phyloP scores from a whole-genome alignment of 371 early-diverging fungal genomes.

The Mortierella sp. region DNA sequence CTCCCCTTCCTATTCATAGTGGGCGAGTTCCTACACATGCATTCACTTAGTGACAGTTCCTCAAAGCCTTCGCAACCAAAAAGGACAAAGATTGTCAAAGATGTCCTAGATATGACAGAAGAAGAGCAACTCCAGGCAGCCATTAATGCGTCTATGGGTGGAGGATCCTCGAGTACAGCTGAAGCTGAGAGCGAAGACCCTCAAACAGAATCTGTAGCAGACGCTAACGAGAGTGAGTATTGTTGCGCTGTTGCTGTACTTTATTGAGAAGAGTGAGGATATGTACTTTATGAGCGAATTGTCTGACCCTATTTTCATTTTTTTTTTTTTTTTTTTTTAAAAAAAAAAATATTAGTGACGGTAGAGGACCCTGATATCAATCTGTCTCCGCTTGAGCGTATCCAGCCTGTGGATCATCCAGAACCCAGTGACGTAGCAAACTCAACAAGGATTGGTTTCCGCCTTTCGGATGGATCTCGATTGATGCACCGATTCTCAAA shows the following conservation, averaged over 20 bases:
- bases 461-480: conserved; percentile 74
- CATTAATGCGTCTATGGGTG: conserved; percentile 73
- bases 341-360: conserved; percentile 11
- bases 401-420: conserved; percentile 58
- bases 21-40: conserved; percentile 56
- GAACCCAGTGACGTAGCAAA: conserved; percentile 63
- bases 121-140: conserved; percentile 91
- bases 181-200: conserved; percentile 13
- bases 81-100: conserved; percentile 28
- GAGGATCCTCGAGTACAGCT: conserved; percentile 26
- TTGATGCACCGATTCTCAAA: conserved; percentile 73
- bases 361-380: conserved; percentile 24
- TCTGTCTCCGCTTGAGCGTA: conserved; percentile 58
- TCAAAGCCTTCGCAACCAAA: conserved; percentile 36
- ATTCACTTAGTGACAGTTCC: conserved; percentile 37
- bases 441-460: conserved; percentile 76
- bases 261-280: background rate
- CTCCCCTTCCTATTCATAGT: conserved; percentile 18
- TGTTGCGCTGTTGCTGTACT: too few species aligned
- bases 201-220: conserved; percentile 19
- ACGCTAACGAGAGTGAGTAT: conserved; percentile 23
- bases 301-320: background rate
- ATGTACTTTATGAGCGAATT: background rate
- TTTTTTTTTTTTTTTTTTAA: conserved; percentile 12
- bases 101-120: conserved; percentile 82